Evolutionary conservation across 305 asterid species (phyloP).

Genomic region (Andrographis paniculata): DNA sequence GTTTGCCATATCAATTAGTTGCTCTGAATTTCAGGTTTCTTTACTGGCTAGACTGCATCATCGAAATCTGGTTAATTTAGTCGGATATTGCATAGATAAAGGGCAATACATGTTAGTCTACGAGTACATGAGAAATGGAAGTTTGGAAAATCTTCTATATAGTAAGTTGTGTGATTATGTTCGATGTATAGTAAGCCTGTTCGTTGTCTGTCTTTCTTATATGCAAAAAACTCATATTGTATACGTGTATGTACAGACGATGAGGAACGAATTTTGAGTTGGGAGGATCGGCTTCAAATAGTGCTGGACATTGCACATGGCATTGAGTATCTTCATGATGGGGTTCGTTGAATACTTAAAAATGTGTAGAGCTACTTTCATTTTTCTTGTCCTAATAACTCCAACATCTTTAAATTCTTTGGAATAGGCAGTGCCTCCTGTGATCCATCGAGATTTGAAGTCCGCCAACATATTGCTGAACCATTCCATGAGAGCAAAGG

Average conservation of each 20-base stretch:
- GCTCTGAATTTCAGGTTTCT: conserved; percentile 58
- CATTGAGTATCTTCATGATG: conserved; percentile 95
- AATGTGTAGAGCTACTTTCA: conserved; percentile 11
- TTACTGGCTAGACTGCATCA: conserved; percentile 94
- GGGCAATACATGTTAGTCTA: conserved; percentile 83
- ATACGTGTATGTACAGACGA: conserved; percentile 37
- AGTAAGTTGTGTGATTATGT: conserved; percentile 39
- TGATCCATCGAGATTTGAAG: conserved; percentile 91
- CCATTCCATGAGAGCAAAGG: conserved; percentile 90
- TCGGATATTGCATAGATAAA: conserved; percentile 93
- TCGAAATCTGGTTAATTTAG: conserved; percentile 90
- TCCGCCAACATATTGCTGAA: conserved; percentile 92
- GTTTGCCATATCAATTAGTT: too few species aligned
- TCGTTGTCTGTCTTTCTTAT: conserved; percentile 3
- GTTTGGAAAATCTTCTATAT: conserved; percentile 83
- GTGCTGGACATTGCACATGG: conserved; percentile 96
- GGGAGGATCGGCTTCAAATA: conserved; percentile 91
- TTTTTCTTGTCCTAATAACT: conserved; percentile 12
- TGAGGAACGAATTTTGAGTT: conserved; percentile 51
- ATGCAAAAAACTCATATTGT: conserved; percentile 11
- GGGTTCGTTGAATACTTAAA: conserved; percentile 48
- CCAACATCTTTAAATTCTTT: conserved; percentile 20
- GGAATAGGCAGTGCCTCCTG: conserved; percentile 97
- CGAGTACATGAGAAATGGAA: conserved; percentile 96
- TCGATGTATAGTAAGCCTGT: conserved; percentile 5